These are phyloP conservation scores for Acanthamoeba lenticulata DNA, from an alignment of 208 protist species.

Conservation along the genomic window DNA sequence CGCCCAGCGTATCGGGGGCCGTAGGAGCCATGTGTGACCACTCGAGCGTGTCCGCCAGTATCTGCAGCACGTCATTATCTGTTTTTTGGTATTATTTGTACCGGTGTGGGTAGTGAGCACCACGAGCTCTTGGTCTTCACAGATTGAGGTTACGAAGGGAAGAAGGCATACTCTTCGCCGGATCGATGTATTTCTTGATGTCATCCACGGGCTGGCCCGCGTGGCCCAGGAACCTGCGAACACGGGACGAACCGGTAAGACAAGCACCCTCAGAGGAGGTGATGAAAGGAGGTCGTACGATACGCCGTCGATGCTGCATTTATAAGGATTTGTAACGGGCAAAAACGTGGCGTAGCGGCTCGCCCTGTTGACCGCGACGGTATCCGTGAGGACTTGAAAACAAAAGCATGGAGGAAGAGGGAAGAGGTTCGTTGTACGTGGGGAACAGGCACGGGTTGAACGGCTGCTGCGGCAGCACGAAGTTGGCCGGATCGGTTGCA, in stretches of 20 bases:
- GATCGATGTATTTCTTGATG: conserved; percentile 71
- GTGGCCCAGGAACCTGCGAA: conserved; percentile 73
- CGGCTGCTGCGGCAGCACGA: conserved; percentile 77
- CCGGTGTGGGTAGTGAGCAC: neutral
- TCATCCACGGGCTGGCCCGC: conserved; percentile 82
- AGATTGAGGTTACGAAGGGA: too few species aligned
- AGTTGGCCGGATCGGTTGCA: conserved; percentile 75
- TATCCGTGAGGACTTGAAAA: neutral
- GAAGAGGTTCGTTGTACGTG: neutral
- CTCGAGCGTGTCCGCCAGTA: conserved; percentile 71
- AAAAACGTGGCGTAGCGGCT: conserved; percentile 65
- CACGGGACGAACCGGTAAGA: neutral
- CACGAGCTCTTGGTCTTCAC: too few species aligned
- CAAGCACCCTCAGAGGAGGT: neutral
- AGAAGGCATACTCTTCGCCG: neutral
- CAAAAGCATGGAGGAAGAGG: neutral
- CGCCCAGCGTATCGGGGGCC: conserved; percentile 77
- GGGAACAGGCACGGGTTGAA: conserved; percentile 79
- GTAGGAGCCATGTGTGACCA: conserved; percentile 82
- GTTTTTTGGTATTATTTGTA: neutral
- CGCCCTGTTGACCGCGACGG: neutral
- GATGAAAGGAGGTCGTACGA: conserved; percentile 37
- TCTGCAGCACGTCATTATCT: conserved; percentile 45
- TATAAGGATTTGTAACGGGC: conserved; percentile 77
- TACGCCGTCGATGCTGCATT: conserved; percentile 71